Percentiles rank a stretch among this genome's conserved stretches.
phyloP scores from a whole-genome alignment of 352 stramenopile genomes.

The Phytophthora fragariae region DNA sequence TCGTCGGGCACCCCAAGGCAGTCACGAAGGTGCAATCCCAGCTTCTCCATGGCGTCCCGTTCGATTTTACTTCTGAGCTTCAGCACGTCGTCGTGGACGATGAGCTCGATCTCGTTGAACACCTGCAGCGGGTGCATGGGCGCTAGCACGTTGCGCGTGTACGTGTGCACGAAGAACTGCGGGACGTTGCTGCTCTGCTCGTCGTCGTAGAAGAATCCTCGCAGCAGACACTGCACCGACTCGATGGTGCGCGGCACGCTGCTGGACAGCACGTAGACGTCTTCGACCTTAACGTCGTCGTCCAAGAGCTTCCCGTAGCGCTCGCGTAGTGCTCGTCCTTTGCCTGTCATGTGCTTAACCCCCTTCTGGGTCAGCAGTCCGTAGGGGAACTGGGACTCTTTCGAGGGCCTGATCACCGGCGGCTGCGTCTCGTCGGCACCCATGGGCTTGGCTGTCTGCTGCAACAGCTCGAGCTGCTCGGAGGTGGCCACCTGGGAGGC shows the following conservation, averaged over 20 bases:
- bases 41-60: slow-evolving; percentile 44
- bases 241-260: slow-evolving; percentile 79
- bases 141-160: slow-evolving; percentile 70
- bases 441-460: slow-evolving; percentile 56
- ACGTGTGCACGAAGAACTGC: slow-evolving; percentile 69
- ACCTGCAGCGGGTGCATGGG: slow-evolving; percentile 67
- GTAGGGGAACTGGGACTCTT: slow-evolving; percentile 54
- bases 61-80: slow-evolving; percentile 36
- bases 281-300: slow-evolving; percentile 38
- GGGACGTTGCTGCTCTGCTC: slow-evolving; percentile 18
- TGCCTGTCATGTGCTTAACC: slow-evolving; percentile 73
- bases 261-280: slow-evolving; percentile 83
- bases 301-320: slow-evolving; percentile 58
- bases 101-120: slow-evolving; percentile 76
- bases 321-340: slow-evolving; percentile 56
- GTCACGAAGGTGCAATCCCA: slow-evolving; percentile 45
- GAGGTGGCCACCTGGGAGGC: slow-evolving; percentile 55
- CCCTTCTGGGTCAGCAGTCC: slow-evolving; percentile 71
- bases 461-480: slow-evolving; percentile 57
- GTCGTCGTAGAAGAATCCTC: slow-evolving; percentile 69
- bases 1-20: slow-evolving; percentile 57
- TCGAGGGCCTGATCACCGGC: slow-evolving; percentile 50
- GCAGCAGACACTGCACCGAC: slow-evolving; percentile 78
- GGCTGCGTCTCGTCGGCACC: slow-evolving; percentile 55
- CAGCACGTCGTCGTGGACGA: slow-evolving; percentile 68